phyloP scores from a whole-genome alignment of 139 green algal genomes.

The Bryopsis sp. region DNA sequence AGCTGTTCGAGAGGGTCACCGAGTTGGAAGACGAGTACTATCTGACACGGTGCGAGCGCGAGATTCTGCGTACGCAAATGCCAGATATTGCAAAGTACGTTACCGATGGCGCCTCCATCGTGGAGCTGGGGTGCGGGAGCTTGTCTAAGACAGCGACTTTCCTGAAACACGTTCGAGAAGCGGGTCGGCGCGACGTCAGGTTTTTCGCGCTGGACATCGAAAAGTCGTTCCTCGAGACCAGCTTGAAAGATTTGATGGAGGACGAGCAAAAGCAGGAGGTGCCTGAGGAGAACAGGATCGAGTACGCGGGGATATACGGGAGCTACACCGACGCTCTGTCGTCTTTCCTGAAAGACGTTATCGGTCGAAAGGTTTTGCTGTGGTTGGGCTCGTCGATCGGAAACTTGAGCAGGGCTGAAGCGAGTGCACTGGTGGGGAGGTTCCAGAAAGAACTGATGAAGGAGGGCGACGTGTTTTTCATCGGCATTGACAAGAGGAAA shows the following conservation, averaged over 20 bases:
- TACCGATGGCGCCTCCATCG: neutral
- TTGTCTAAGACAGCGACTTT: conserved; percentile 2
- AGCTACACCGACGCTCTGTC: neutral
- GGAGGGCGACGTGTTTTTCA: neutral
- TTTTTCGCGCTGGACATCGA: conserved; percentile 1
- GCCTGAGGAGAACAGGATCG: neutral
- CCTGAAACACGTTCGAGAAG: neutral
- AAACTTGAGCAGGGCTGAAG: neutral
- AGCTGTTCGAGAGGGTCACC: conserved; percentile 1
- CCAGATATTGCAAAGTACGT: neutral
- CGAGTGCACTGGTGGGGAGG: neutral
- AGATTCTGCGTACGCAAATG: neutral
- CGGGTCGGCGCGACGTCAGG: neutral
- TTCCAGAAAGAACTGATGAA: neutral
- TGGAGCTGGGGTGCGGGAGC: conserved; percentile 1
- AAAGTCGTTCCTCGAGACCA: neutral
- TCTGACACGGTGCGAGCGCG: neutral
- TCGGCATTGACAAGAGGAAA: neutral
- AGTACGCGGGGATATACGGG: neutral
- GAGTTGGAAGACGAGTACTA: conserved; percentile 11
- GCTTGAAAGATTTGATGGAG: neutral
- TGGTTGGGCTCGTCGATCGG: conserved; percentile 5
- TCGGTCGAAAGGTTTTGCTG: neutral
- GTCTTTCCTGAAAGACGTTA: neutral
- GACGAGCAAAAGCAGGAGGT: neutral